These are phyloP conservation scores for Amphirosellinia nigrospora DNA, from an alignment of 495 filamentous ascomycete genomes.

Conservation along the genomic window DNA sequence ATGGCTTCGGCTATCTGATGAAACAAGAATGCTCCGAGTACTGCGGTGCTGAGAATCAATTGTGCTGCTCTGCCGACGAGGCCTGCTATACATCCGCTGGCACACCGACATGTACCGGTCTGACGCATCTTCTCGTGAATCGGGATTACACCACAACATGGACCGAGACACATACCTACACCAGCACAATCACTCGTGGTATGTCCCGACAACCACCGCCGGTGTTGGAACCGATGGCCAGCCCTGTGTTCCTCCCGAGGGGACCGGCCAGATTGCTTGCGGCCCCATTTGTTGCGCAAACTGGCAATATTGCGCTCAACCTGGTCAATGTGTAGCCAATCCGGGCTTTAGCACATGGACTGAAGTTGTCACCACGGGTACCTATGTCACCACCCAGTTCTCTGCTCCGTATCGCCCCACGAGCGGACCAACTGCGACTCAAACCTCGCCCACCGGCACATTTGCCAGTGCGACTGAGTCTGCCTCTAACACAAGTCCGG, in stretches of 20 bases:
- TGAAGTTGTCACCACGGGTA: slow-evolving; percentile 43
- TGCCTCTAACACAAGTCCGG: slow-evolving; percentile 52
- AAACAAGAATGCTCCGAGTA: slow-evolving; percentile 62
- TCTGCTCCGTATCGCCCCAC: slow-evolving; percentile 74
- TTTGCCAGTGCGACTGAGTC: slow-evolving; percentile 47
- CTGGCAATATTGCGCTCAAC: slow-evolving; percentile 68
- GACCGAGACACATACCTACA: slow-evolving; percentile 69
- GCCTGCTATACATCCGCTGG: slow-evolving; percentile 68
- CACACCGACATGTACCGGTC: slow-evolving; percentile 43
- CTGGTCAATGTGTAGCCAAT: slow-evolving; percentile 53
- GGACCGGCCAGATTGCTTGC: slow-evolving; percentile 69
- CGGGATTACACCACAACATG: slow-evolving; percentile 73
- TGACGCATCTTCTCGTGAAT: slow-evolving; percentile 21
- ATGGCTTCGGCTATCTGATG: slow-evolving; percentile 50
- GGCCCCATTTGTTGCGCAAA: slow-evolving; percentile 76
- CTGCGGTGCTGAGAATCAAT: slow-evolving; percentile 70
- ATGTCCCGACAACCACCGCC: slow-evolving; percentile 47
- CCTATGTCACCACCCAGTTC: slow-evolving; percentile 55
- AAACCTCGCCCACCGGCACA: slow-evolving; percentile 50
- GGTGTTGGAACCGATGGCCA: slow-evolving; percentile 43
- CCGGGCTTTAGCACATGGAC: slow-evolving; percentile 43
- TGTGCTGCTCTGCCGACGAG: slow-evolving; percentile 69
- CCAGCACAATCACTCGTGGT: slow-evolving; percentile 63
- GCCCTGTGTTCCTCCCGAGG: slow-evolving; percentile 59
- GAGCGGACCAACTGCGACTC: slow-evolving; percentile 56